These are phyloP conservation scores for Periconia sp. DNA, from an alignment of 2,329 filamentous ascomycete genomes.

Conservation along the genomic window DNA sequence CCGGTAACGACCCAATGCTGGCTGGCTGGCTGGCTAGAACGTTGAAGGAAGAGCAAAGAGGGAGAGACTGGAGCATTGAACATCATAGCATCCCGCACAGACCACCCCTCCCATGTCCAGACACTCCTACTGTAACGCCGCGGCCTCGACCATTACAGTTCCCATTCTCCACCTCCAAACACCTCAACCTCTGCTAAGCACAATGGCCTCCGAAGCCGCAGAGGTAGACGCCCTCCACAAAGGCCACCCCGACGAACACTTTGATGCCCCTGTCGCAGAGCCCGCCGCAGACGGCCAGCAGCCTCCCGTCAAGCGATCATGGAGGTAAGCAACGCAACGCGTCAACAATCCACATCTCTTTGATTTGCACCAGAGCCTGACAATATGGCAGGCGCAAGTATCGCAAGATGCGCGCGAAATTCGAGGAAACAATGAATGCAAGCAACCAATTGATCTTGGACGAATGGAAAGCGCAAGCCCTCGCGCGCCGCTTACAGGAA, in stretches of 20 bases:
- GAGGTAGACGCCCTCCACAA: constrained; percentile 7
- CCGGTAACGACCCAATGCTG: not conserved
- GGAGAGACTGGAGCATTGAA: constrained; percentile 1
- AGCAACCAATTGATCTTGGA: constrained; percentile 80
- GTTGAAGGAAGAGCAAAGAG: constrained; percentile 1
- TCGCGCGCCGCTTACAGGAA: constrained; percentile 80
- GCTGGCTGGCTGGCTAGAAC: not conserved
- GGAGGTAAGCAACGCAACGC: constrained; percentile 32
- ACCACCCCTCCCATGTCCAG: not conserved
- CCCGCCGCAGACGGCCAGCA: constrained; percentile 25
- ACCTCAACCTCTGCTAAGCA: not conserved
- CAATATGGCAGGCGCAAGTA: constrained; percentile 74
- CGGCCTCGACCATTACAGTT: not conserved
- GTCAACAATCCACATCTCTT: not conserved
- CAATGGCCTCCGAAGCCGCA: constrained; percentile 32
- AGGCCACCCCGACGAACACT: not conserved
- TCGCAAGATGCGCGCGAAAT: constrained; percentile 80
- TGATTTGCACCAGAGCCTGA: constrained; percentile 9
- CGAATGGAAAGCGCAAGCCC: constrained; percentile 77
- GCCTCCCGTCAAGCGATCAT: constrained; percentile 39
- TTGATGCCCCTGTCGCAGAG: constrained; percentile 3
- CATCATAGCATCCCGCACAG: constrained; percentile 1
- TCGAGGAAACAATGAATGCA: constrained; percentile 75
- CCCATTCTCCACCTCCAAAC: not conserved
- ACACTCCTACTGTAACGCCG: not conserved